Evolutionary conservation across 257 asterid species (phyloP).

Genomic region (Oldenlandia corymbosa): DNA sequence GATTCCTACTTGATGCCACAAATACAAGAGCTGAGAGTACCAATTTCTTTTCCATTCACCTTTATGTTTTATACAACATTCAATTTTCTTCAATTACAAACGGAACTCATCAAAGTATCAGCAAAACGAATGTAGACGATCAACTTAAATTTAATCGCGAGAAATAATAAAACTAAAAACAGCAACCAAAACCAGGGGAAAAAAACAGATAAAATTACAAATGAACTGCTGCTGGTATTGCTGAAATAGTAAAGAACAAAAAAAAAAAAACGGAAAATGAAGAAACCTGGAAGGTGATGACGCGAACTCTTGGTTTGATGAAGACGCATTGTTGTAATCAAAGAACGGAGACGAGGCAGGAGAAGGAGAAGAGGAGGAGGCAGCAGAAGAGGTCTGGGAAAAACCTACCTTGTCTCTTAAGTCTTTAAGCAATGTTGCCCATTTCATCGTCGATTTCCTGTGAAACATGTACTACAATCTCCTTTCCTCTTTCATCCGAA

Average conservation of each 20-base stretch:
- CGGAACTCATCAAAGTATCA: background rate
- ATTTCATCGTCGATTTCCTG: constrained; percentile 85
- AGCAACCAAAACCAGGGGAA: constrained; percentile 1
- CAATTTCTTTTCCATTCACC: background rate
- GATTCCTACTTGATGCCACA: background rate
- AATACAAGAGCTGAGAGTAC: background rate
- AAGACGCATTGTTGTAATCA: constrained; percentile 40
- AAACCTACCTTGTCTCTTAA: constrained; percentile 93
- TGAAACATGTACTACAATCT: constrained; percentile 37
- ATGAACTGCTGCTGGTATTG: constrained; percentile 10
- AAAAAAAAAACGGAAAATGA: background rate
- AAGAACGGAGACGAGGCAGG: constrained; percentile 45
- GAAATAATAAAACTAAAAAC: background rate
- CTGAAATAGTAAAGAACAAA: background rate
- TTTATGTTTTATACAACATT: background rate
- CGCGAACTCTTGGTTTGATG: constrained; percentile 49
- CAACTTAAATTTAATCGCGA: background rate
- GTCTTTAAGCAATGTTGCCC: constrained; percentile 97
- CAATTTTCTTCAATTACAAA: background rate
- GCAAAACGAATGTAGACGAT: background rate
- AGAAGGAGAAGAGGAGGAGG: constrained; percentile 42
- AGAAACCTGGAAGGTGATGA: constrained; percentile 65
- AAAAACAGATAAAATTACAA: background rate
- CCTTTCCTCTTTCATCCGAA: constrained; percentile 64
- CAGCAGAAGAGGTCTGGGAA: constrained; percentile 51